Evolutionary conservation across 805 yeast species (phyloP).

Genomic region (Komagataella ulmi): DNA sequence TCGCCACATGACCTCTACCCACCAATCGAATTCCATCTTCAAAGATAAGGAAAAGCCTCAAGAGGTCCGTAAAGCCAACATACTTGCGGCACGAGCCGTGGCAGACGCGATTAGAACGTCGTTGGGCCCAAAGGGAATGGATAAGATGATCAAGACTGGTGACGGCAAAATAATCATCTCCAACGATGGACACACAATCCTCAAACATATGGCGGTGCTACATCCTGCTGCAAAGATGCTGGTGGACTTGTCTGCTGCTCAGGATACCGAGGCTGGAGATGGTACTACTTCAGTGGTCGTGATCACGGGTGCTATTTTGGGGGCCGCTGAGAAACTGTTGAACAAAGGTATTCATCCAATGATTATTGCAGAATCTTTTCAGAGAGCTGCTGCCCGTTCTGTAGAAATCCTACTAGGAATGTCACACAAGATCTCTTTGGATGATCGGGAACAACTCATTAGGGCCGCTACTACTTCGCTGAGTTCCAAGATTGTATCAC

Average conservation of each 20-base stretch:
- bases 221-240: constrained; percentile 98
- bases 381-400: constrained; percentile 73
- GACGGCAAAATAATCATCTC: constrained; percentile 88
- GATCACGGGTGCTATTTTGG: constrained; percentile 83
- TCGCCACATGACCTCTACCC: neutral
- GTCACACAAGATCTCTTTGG: constrained; percentile 69
- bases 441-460: constrained; percentile 70
- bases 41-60: constrained; percentile 90
- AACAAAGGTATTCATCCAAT: constrained; percentile 93
- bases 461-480: constrained; percentile 93
- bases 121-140: constrained; percentile 98
- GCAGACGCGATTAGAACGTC: constrained; percentile 94
- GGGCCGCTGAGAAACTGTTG: constrained; percentile 87
- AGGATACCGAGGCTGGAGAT: constrained; percentile 99
- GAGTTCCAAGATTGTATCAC: constrained; percentile 91
- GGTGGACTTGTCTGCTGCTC: constrained; percentile 95
- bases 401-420: constrained; percentile 73
- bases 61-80: constrained; percentile 82
- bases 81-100: constrained; percentile 87
- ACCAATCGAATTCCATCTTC: constrained; percentile 74
- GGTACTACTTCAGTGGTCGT: constrained; percentile 98
- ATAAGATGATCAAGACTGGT: constrained; percentile 93
- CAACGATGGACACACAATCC: constrained; percentile 95
- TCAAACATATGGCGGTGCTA: constrained; percentile 94
- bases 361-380: constrained; percentile 85